These are phyloP conservation scores for Nemania diffusa DNA, from an alignment of 2,329 filamentous ascomycete species.

Conservation along the genomic window DNA sequence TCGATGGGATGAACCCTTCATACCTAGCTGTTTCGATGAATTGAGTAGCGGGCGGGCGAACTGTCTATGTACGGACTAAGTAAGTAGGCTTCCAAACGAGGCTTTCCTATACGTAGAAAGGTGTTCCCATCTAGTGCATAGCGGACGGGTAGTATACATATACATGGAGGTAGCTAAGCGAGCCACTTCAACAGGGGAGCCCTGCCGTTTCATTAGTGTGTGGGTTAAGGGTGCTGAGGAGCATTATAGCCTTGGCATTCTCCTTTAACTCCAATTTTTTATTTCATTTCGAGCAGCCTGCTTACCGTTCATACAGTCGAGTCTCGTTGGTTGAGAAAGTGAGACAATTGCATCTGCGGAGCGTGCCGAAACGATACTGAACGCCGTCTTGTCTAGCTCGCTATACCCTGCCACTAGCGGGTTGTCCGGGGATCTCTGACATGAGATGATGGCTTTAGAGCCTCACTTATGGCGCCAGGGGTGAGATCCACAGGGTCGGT, in stretches of 20 bases:
- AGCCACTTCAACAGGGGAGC: conserved; percentile 14
- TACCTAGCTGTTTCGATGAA: background rate
- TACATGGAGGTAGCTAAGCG: background rate
- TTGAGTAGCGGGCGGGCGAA: background rate
- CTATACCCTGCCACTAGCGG: background rate
- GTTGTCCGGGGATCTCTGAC: conserved; percentile 3
- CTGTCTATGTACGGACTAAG: background rate
- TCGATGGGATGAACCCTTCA: conserved; percentile 1
- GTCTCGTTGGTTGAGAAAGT: background rate
- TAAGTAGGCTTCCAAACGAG: background rate
- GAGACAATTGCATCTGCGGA: conserved; percentile 6
- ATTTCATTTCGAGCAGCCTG: too few species aligned
- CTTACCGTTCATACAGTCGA: too few species aligned
- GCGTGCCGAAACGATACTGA: conserved; percentile 6
- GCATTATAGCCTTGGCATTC: conserved; percentile 12
- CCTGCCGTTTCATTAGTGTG: conserved; percentile 30
- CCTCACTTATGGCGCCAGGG: conserved; percentile 17
- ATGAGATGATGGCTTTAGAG: conserved; percentile 22
- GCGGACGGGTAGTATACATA: too few species aligned
- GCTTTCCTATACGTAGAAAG: too few species aligned
- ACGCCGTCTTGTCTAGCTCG: background rate
- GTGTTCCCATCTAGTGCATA: too few species aligned
- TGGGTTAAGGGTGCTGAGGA: conserved; percentile 23
- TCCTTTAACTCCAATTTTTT: background rate
- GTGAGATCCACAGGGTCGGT: background rate